phyloP scores from a whole-genome alignment of 164 flowering plant species.

The Magnolia changhungtana region DNA sequence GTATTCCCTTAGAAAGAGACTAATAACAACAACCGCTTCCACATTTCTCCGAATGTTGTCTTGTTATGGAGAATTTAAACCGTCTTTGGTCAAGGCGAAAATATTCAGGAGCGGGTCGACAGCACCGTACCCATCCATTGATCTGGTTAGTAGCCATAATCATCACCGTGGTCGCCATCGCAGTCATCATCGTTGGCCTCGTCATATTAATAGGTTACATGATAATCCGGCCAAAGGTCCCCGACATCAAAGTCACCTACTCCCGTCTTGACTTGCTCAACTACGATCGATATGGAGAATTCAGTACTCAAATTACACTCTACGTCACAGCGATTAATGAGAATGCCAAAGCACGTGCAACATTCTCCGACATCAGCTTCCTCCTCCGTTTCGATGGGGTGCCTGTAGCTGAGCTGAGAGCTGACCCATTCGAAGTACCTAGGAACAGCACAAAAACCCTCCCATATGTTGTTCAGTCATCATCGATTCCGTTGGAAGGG shows the following conservation, averaged over 20 bases:
- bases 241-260: slow-evolving; percentile 38
- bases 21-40: too few species aligned
- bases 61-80: slow-evolving; percentile 1
- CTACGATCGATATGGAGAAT: slow-evolving; percentile 35
- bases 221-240: slow-evolving; percentile 55
- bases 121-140: slow-evolving; percentile 30
- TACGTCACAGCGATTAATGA: slow-evolving; percentile 55
- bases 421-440: slow-evolving; percentile 44
- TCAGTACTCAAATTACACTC: slow-evolving; percentile 41
- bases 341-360: slow-evolving; percentile 58
- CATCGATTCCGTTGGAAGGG: slow-evolving; percentile 43
- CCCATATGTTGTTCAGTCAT: slow-evolving; percentile 31
- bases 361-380: slow-evolving; percentile 41
- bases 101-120: slow-evolving; percentile 6
- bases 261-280: slow-evolving; percentile 49
- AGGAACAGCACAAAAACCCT: slow-evolving; percentile 41
- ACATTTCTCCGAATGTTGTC: slow-evolving; percentile 18
- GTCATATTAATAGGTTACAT: slow-evolving; percentile 58
- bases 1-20: too few species aligned
- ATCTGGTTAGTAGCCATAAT: slow-evolving; percentile 59
- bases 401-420: slow-evolving; percentile 41
- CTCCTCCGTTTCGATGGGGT: slow-evolving; percentile 35
- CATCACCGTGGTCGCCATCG: slow-evolving; percentile 51
- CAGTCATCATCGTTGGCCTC: slow-evolving; percentile 57
- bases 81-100: slow-evolving; percentile 28